Percentiles rank a stretch among this genome's conserved stretches.
Evolutionary conservation across 164 flowering plant species (phyloP).

Genomic region (Macadamia integrifolia): DNA sequence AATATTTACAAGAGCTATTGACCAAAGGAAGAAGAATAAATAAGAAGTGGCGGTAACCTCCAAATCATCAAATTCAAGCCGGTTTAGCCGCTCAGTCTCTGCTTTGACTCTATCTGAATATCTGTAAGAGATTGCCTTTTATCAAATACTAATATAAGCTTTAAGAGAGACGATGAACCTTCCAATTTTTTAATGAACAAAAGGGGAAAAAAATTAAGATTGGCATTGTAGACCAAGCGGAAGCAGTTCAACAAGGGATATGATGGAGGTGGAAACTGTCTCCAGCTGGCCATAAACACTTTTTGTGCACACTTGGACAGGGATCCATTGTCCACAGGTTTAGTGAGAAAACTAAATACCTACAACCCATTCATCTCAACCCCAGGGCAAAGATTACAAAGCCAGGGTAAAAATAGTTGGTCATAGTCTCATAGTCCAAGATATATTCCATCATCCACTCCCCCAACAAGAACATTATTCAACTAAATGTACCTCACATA

Average conservation of each 20-base stretch:
- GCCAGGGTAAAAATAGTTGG: not conserved
- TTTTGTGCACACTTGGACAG: not conserved
- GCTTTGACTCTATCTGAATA: constrained; percentile 83
- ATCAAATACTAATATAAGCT: constrained; percentile 1
- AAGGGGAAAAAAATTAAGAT: not conserved
- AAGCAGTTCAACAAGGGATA: not conserved
- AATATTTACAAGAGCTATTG: not conserved
- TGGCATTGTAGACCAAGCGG: not conserved
- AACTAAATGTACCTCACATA: constrained; percentile 53
- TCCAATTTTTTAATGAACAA: not conserved
- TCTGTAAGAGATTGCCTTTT: constrained; percentile 26
- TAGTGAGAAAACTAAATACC: not conserved
- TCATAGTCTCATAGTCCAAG: no score
- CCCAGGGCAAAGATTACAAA: not conserved
- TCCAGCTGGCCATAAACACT: not conserved
- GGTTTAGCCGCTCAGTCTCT: constrained; percentile 62
- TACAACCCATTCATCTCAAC: no score
- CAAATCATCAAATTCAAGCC: constrained; percentile 80
- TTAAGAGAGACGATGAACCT: not conserved
- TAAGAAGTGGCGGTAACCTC: constrained; percentile 45
- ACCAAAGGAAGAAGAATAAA: not conserved
- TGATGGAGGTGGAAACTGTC: not conserved
- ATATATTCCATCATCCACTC: not conserved
- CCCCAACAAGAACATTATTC: not conserved
- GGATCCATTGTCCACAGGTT: not conserved